These are phyloP conservation scores for Coprinopsis strossmayeri DNA, from an alignment of 768 basidiomycete genomes.

Conservation along the genomic window DNA sequence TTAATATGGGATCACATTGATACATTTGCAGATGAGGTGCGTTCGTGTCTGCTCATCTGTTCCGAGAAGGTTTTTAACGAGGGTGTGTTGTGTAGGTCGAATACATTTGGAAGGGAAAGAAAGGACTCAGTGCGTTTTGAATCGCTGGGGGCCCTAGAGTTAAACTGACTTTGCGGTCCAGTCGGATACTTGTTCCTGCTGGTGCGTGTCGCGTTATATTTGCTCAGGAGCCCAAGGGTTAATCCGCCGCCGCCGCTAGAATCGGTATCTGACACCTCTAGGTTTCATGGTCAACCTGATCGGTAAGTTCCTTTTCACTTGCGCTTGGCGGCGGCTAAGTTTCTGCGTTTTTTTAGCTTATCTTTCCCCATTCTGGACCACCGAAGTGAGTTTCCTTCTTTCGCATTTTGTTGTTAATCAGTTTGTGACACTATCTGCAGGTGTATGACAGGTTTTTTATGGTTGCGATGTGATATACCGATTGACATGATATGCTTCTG, in stretches of 20 bases:
- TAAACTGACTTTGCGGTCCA: slow-evolving; percentile 10
- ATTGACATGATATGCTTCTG: too few relatives aligned
- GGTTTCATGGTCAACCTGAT: slow-evolving; percentile 55
- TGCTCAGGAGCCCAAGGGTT: neutral
- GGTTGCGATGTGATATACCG: too few relatives aligned
- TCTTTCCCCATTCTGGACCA: slow-evolving; percentile 32
- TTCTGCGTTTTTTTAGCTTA: slow-evolving; percentile 26
- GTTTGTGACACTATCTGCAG: slow-evolving; percentile 1
- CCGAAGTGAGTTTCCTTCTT: slow-evolving; percentile 22
- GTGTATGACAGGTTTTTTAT: too few relatives aligned
- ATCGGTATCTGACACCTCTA: slow-evolving; percentile 58
- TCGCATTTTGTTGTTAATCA: neutral
- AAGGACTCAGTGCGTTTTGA: slow-evolving; percentile 34
- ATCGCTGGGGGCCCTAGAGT: too few relatives aligned
- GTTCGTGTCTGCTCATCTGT: too few relatives aligned
- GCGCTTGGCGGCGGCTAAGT: neutral
- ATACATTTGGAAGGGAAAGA: slow-evolving; percentile 45
- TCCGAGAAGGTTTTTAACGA: too few relatives aligned
- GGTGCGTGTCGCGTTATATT: slow-evolving; percentile 18
- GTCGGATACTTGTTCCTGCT: slow-evolving; percentile 39
- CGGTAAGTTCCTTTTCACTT: slow-evolving; percentile 23
- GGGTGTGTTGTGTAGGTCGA: slow-evolving; percentile 43
- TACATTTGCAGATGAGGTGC: slow-evolving; percentile 38
- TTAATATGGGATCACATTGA: slow-evolving; percentile 54
- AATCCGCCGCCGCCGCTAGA: slow-evolving; percentile 26